Conservation (phyloP, 345 rosid species). For the Aquilaria sinensis region DNA sequence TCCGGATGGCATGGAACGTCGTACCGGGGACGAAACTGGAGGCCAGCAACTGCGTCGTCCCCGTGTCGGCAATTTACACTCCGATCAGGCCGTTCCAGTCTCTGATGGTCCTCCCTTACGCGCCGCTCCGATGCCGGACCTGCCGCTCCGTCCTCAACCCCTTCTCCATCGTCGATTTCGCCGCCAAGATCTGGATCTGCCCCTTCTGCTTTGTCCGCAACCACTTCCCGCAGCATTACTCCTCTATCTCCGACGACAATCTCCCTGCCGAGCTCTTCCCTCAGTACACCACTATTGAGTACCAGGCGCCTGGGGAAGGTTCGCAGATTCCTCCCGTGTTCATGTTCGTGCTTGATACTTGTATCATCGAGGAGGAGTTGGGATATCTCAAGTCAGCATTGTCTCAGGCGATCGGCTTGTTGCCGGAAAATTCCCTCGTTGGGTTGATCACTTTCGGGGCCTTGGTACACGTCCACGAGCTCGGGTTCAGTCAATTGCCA, state of each 20-base stretch:
- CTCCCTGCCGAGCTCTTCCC: constrained; percentile 95
- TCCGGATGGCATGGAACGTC: constrained; percentile 87
- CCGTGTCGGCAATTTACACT: constrained; percentile 79
- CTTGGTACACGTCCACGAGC: constrained; percentile 76
- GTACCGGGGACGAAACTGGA: constrained; percentile 70
- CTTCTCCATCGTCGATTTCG: constrained; percentile 70
- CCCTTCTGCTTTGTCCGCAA: constrained; percentile 91
- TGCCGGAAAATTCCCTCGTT: constrained; percentile 66
- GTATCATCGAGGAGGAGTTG: constrained; percentile 84
- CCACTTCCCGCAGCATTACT: constrained; percentile 71
- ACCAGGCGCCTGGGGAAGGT: constrained; percentile 41
- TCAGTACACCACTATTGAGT: constrained; percentile 79
- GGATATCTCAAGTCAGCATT: constrained; percentile 71
- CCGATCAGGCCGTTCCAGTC: constrained; percentile 60
- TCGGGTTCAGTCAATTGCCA: constrained; percentile 66
- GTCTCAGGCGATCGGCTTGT: constrained; percentile 67
- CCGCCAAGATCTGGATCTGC: constrained; percentile 86
- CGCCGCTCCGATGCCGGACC: constrained; percentile 88
- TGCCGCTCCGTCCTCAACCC: constrained; percentile 91
- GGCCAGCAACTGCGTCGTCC: constrained; percentile 61
- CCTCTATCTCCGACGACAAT: constrained; percentile 68
- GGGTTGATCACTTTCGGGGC: constrained; percentile 81
- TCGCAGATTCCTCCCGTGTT: constrained; percentile 53
- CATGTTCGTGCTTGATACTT: constrained; percentile 80
- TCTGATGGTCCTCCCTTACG: constrained; percentile 62